These are phyloP conservation scores for Saccharomyces hybrid DNA, from an alignment of 1,139 yeast genomes.

Conservation along the genomic window DNA sequence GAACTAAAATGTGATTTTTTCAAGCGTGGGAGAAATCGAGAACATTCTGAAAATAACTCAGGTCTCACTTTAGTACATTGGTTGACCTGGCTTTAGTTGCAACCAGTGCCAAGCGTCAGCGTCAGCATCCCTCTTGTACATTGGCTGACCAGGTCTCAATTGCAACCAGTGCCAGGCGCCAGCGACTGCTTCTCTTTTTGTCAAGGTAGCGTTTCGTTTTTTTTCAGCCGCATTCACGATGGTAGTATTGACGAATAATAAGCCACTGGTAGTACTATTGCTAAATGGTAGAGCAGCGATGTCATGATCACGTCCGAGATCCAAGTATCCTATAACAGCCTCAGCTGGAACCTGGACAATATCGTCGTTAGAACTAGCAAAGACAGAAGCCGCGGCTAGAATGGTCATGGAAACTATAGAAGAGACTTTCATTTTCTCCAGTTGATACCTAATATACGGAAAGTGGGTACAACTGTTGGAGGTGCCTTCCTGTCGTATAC, in stretches of 20 bases:
- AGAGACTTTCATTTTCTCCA: slow-evolving; percentile 17
- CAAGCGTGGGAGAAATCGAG: neutral
- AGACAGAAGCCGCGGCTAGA: slow-evolving; percentile 13
- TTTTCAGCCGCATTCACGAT: slow-evolving; percentile 23
- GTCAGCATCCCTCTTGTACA: too few relatives aligned
- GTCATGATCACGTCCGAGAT: neutral
- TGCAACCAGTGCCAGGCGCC: too few relatives aligned
- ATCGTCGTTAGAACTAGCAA: slow-evolving; percentile 6
- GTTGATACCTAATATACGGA: neutral
- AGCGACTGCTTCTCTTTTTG: slow-evolving; percentile 26
- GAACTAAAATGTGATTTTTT: neutral
- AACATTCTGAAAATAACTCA: neutral
- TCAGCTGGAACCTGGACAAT: slow-evolving; percentile 9
- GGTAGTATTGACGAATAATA: slow-evolving; percentile 7
- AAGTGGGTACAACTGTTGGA: neutral
- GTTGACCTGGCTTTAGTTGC: slow-evolving; percentile 25
- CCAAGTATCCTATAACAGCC: neutral
- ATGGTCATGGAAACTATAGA: slow-evolving; percentile 13
- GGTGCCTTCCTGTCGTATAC: neutral
- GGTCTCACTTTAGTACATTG: slow-evolving; percentile 9
- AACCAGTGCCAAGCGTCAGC: too few relatives aligned
- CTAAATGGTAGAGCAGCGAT: neutral
- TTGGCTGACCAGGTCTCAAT: too few relatives aligned
- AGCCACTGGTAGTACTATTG: slow-evolving; percentile 4
- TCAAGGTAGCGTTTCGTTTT: slow-evolving; percentile 9